Evolutionary conservation across 2,329 filamentous ascomycete species (phyloP).

Genomic region (Phialocephala subalpina): DNA sequence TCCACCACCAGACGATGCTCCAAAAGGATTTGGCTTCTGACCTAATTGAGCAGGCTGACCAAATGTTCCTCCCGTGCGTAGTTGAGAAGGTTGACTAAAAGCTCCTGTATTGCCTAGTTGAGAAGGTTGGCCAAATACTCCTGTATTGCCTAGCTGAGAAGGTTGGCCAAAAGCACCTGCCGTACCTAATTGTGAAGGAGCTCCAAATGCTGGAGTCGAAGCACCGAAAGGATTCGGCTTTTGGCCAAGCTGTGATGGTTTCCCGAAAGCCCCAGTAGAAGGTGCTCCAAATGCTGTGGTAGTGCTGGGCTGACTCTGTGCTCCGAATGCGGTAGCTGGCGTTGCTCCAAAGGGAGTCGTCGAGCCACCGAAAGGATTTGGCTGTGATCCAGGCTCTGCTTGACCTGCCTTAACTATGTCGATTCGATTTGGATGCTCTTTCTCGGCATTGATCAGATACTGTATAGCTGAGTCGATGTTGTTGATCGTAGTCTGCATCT

Average conservation of each 20-base stretch:
- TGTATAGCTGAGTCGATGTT: constrained; percentile 77
- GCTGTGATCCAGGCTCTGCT: constrained; percentile 53
- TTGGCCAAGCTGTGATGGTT: constrained; percentile 48
- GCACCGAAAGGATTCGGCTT: constrained; percentile 42
- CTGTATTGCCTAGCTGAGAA: constrained; percentile 6
- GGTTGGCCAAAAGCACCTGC: constrained; percentile 14
- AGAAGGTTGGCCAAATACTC: constrained; percentile 43
- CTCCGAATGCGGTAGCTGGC: constrained; percentile 25
- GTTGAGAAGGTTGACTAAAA: constrained; percentile 45
- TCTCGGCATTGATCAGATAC: constrained; percentile 70
- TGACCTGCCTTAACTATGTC: constrained; percentile 62
- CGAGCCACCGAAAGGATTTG: constrained; percentile 21
- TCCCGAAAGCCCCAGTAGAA: constrained; percentile 47
- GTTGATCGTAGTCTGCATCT: constrained; percentile 74
- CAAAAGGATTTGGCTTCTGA: constrained; percentile 34
- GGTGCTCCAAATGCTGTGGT: constrained; percentile 41
- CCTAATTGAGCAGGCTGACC: constrained; percentile 48
- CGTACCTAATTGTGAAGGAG: constrained; percentile 21
- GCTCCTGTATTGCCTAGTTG: constrained; percentile 43
- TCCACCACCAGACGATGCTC: constrained; percentile 13
- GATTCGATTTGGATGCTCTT: constrained; percentile 78
- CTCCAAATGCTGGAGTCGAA: constrained; percentile 26
- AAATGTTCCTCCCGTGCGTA: constrained; percentile 45
- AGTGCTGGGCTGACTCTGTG: constrained; percentile 20
- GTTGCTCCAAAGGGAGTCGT: constrained; percentile 25